These are phyloP conservation scores for Penicillium egyptiacum DNA, from an alignment of 495 filamentous ascomycete genomes.

Conservation along the genomic window DNA sequence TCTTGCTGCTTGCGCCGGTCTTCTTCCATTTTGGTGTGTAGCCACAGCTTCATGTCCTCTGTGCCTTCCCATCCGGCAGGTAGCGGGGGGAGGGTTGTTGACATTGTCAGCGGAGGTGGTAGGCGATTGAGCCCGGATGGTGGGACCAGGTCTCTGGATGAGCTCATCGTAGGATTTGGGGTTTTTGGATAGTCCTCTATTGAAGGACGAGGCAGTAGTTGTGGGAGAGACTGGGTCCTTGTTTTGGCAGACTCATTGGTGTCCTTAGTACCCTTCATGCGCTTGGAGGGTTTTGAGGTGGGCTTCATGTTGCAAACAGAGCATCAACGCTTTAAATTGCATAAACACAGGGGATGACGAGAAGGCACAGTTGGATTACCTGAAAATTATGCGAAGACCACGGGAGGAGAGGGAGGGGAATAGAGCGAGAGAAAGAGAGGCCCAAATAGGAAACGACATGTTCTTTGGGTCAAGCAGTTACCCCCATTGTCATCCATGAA, in stretches of 20 bases:
- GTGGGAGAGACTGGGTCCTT: background rate
- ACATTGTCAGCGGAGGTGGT: slow-evolving; percentile 36
- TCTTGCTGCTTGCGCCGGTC: slow-evolving; percentile 83
- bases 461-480: too few relatives aligned
- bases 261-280: background rate
- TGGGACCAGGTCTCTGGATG: slow-evolving; percentile 39
- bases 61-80: slow-evolving; percentile 70
- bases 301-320: background rate
- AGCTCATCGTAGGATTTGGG: slow-evolving; percentile 33
- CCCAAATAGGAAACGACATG: slow-evolving; percentile 30
- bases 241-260: background rate
- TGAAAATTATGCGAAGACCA: background rate
- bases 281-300: background rate
- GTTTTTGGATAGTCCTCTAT: slow-evolving; percentile 19
- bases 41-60: slow-evolving; percentile 83
- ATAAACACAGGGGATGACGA: background rate
- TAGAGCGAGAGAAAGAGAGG: too few relatives aligned
- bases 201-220: slow-evolving; percentile 36
- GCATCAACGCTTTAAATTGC: background rate
- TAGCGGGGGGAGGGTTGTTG: slow-evolving; percentile 61
- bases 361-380: slow-evolving; percentile 24
- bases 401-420: background rate
- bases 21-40: slow-evolving; percentile 81
- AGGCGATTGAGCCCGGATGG: slow-evolving; percentile 40
- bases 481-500: too few relatives aligned